Base-by-base conservation (phyloP, 106 monocot species). In the Dendrobium officinale region DNA sequence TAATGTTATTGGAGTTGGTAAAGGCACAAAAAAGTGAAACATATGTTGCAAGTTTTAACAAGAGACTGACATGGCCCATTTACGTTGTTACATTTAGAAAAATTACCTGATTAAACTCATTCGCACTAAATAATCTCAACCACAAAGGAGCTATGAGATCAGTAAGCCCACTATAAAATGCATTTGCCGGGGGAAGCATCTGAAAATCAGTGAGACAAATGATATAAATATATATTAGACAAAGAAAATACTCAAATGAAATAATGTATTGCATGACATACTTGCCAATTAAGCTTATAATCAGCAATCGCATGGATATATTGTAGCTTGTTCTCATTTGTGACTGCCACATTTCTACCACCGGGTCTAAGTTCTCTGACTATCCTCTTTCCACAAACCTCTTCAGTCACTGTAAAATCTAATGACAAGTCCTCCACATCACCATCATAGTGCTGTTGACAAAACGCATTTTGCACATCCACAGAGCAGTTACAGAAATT, bases 101-200 rank as follows among this genome's bases (percentile, higher is more conserved):
- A 49, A 44, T 73, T 86, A 96, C 96, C 96, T 96, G 93, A 90
- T 96, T 96, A 79, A 96, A 96, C 90, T 96, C 96, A 87, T 93
- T 96, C 61, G 93, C 96, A 90, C 90, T 96, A 70, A 96, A 96
- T 80, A 96, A 85, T 79, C 92, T 92, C 84, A 96, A 79, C 96
- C 96, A 96, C 42, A 90, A 87, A 76, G 96, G 90, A 74, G 93
- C 92, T 78, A 96, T 96, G 48, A 96, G 89, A 90, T 96, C 93
- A 77, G 79, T 85, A 75, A 96, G 72, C 76, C 96, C 96, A 80
- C 96, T 82, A 75, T 92, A 93, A 88, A 96, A 96, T 81, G 96
- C 93, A 86, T 96, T 96, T 85, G 93, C 93, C 75, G 93, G 87
- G 56, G 92, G 93, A 85, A 92, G 90, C 77, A 96, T 88, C 96